Conservation (phyloP, 2,329 filamentous ascomycete species). For the Nothophaeocryptopus gaeumannii region DNA sequence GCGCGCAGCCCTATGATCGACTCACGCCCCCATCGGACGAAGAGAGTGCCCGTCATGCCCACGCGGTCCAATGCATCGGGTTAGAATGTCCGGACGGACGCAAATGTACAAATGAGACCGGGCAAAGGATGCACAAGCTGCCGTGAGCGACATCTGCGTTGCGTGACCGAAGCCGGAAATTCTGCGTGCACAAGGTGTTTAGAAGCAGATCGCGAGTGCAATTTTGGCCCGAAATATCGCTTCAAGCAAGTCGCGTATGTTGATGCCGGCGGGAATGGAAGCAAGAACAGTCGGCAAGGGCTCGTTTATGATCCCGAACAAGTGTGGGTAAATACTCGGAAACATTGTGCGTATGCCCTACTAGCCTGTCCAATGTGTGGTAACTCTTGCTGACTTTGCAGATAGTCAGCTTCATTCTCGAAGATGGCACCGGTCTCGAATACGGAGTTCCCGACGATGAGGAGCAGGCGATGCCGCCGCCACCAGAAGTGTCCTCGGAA, state of each 20-base stretch:
- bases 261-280: constrained; percentile 15
- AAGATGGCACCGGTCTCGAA: constrained; percentile 23
- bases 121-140: constrained; percentile 26
- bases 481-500: not conserved
- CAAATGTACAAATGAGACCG: constrained; percentile 17
- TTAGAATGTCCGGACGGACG: constrained; percentile 15
- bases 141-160: constrained; percentile 26
- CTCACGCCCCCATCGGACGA: no score
- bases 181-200: constrained; percentile 21
- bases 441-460: constrained; percentile 22
- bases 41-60: no score
- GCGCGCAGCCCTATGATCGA: no score
- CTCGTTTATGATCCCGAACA: constrained; percentile 20
- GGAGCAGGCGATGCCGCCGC: not conserved
- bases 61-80: not conserved
- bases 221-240: constrained; percentile 23
- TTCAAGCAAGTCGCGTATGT: constrained; percentile 24
- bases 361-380: not conserved
- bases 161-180: constrained; percentile 19
- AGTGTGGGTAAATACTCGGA: constrained; percentile 21
- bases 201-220: constrained; percentile 19
- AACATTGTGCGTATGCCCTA: constrained; percentile 12
- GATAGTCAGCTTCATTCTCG: constrained; percentile 20
- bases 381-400: not conserved
- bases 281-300: constrained; percentile 8